Conservation (phyloP, 768 basidiomycete species). For the Paxillus involutus region DNA sequence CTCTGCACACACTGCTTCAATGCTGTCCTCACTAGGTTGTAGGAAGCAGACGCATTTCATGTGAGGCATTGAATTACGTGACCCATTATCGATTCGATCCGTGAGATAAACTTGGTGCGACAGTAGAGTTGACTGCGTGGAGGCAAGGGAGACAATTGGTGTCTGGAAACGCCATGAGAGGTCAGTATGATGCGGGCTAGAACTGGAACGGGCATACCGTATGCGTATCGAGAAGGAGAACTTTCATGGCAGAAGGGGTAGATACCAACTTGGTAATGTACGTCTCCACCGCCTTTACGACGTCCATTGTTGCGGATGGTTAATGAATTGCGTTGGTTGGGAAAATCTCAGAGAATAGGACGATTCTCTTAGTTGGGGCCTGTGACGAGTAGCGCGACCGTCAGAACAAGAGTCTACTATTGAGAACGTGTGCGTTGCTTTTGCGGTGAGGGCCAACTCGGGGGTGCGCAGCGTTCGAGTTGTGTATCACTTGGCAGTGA, state of each 20-base stretch:
- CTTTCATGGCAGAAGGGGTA: conserved; percentile 89
- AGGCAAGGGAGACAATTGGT: conserved; percentile 91
- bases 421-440: background rate
- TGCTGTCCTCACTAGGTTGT: conserved; percentile 76
- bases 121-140: conserved; percentile 90
- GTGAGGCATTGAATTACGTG: conserved; percentile 89
- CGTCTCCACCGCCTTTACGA: conserved; percentile 91
- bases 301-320: conserved; percentile 66
- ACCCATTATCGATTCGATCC: conserved; percentile 93
- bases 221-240: conserved; percentile 89
- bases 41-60: conserved; percentile 98
- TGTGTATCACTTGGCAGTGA: too few species aligned
- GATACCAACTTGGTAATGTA: conserved; percentile 90
- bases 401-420: background rate
- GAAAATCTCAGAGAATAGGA: background rate
- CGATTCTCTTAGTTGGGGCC: background rate
- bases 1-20: conserved; percentile 82
- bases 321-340: background rate
- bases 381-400: background rate
- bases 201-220: conserved; percentile 58
- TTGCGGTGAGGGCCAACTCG: too few species aligned
- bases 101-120: conserved; percentile 98
- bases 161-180: conserved; percentile 52
- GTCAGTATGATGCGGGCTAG: background rate
- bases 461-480: too few species aligned